Evolutionary conservation across 768 basidiomycete species (phyloP), one percentile per base, ranked within the genome.

Genomic region (Leccinellum rugosiceps): DNA sequence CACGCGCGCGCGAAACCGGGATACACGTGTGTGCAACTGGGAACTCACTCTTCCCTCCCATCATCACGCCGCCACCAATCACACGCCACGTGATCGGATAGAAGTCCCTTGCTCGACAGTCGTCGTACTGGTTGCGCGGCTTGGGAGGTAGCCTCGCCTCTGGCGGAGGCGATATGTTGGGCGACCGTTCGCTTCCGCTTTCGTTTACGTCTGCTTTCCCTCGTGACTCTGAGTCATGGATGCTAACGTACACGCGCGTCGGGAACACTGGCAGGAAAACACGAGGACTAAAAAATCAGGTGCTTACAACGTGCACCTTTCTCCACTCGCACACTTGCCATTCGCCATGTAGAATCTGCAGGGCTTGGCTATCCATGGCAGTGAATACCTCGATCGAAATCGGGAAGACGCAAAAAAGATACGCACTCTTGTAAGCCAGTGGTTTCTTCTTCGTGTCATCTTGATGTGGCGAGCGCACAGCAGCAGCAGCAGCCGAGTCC

Each of bases 61-160:
- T 78, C 70, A 81, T 77, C n/a, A 90, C 88, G 3, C 88, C 88
- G 14, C 88, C 88, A 0, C 88, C 87, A 51, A 90, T 86, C 13
- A 90, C 87, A 44, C 88, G 79, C 88, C 88, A 90, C 4, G 80
- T 78, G 47, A 90, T 77, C 26, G 87, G 87, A 62, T 82, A 85
- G 68, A 76, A 86, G 57, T 79, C 78, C 59, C 73, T 83, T 64
- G 75, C 70, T 43, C 65, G 70, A 59, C 67, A 73, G 31, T 76
- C 76, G 44, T 78, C 77, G 32, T 71, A 67, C 10, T 52, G 64
- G 38, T 59, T 38, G 30, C 60, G 54, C 14, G 73, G 74, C 28
- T 71, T 69, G 30, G 66, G 43, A 11, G 74, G 72, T 25, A 72
- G 49, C 10, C 55, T 55, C 19, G 58, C 57, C 2, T 55, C 52